Conservation (phyloP, 306 rosid species). For the Acacia confusa region DNA sequence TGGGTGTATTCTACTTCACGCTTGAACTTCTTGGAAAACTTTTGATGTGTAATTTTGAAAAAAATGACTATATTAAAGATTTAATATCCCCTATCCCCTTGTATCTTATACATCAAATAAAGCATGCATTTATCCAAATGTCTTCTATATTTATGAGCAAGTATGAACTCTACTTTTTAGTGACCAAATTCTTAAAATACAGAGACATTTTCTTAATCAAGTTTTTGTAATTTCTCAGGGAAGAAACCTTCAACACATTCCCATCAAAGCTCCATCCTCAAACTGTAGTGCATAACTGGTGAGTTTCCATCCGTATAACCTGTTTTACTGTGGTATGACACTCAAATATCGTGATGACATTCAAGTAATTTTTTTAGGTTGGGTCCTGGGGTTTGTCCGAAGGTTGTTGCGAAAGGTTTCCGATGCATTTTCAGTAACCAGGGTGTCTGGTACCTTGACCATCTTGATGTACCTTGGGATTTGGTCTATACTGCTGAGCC, state of each 20-base stretch:
- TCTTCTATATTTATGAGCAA: not conserved
- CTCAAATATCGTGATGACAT: constrained; percentile 19
- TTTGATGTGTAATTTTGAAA: constrained; percentile 13
- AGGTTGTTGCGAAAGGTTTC: constrained; percentile 84
- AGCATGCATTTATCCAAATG: not conserved
- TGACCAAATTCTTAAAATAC: constrained; percentile 15
- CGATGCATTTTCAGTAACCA: constrained; percentile 97
- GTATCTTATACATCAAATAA: constrained; percentile 20
- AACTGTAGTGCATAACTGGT: constrained; percentile 97
- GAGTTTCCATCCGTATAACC: constrained; percentile 33
- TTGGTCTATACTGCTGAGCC: constrained; percentile 73
- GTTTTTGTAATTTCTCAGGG: constrained; percentile 60
- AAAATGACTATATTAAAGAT: not conserved
- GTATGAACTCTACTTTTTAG: constrained; percentile 16
- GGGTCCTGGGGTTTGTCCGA: constrained; percentile 81
- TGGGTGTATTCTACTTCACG: constrained; percentile 20
- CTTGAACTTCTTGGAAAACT: not conserved
- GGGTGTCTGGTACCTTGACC: constrained; percentile 96
- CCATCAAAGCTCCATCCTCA: constrained; percentile 68
- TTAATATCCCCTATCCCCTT: constrained; percentile 1
- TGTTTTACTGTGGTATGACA: constrained; percentile 20
- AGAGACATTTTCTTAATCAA: constrained; percentile 20
- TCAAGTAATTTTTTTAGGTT: constrained; percentile 53
- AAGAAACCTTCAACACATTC: constrained; percentile 88
- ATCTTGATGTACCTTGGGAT: constrained; percentile 94